Evolutionary conservation across 441 rosid species (phyloP), one percentile per base, ranked within the genome.

Genomic region (Pelargonium citronellum): DNA sequence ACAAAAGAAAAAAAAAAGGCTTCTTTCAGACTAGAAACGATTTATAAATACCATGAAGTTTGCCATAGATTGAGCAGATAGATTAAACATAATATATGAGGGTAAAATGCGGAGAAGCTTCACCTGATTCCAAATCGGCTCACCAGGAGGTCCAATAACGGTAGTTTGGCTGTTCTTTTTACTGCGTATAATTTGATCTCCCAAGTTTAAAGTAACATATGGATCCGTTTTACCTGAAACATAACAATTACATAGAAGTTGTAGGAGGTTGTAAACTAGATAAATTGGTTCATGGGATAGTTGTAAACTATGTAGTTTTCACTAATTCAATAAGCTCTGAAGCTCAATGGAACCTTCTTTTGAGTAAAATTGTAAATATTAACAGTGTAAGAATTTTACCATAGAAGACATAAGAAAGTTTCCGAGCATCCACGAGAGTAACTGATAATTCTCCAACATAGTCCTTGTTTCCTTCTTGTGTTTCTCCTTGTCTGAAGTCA

Each of bases 81-180:
- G 16, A 46, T 3, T 63, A 74, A 75, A 71, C 67, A 64, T 5
- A 37, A 10, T 5, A 55, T 12, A 49, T 15, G 44, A 75, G 74
- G 51, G 44, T 69, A 39, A 73, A 61, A 73, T 9, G 34, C 8
- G 61, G 20, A 64, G 60, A 66, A 72, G 69, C 72, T 62, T 78
- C 73, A 94, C 97, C 92, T 94, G 99, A 83, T 94, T 94, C 99
- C 99, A 91, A 70, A 94, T 94, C 51, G 97, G 99, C 80, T 87
- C 77, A 17, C 97, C 99, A 75, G 99, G 99, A 77, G 92, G 83
- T 69, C 99, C 99, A 77, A 79, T 83, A 71, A 94, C 92, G 46
- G 99, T 91, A 60, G 99, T 94, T 78, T 91, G 99, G 77, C 96
- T 94, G 83, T 94, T 91, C 85, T 84, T 94, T 86, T 94, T 94